Percentiles rank a stretch among this genome's conserved stretches.
Conservation (phyloP, 768 basidiomycete species). For the Lentinus tigrinus region DNA sequence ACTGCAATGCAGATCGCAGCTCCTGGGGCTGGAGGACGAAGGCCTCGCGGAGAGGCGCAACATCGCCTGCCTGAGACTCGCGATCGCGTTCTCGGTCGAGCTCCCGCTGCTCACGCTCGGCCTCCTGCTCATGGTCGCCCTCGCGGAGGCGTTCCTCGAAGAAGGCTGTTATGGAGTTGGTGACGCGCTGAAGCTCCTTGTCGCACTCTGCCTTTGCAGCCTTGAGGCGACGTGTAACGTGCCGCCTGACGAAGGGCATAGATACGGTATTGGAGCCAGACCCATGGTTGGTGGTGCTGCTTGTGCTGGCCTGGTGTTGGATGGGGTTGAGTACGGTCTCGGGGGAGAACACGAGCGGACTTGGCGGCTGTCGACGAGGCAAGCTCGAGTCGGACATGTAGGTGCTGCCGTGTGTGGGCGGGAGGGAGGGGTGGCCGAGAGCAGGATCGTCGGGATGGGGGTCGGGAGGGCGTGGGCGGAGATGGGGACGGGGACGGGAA, state of each 20-base stretch:
- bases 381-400: constrained; percentile 34
- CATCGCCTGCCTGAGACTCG: constrained; percentile 46
- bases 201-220: constrained; percentile 96
- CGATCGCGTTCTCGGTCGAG: constrained; percentile 48
- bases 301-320: constrained; percentile 34
- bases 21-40: constrained; percentile 60
- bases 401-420: constrained; percentile 21
- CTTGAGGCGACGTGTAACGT: constrained; percentile 90
- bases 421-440: constrained; percentile 9
- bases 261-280: constrained; percentile 76
- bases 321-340: constrained; percentile 58
- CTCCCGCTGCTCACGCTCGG: constrained; percentile 59
- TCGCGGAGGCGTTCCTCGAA: constrained; percentile 90
- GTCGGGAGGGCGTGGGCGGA: constrained; percentile 8
- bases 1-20: constrained; percentile 53
- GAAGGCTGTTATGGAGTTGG: constrained; percentile 90
- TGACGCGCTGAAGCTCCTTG: constrained; percentile 91
- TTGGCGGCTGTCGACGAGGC: constrained; percentile 53
- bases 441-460: constrained; percentile 9
- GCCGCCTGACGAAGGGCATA: constrained; percentile 90
- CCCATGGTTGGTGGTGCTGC: constrained; percentile 34
- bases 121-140: constrained; percentile 62
- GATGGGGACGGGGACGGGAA: constrained; percentile 14
- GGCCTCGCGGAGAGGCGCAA: constrained; percentile 51
- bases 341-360: constrained; percentile 76